Conservation (phyloP, 2,329 filamentous ascomycete species). For the Alternaria consortialis region DNA sequence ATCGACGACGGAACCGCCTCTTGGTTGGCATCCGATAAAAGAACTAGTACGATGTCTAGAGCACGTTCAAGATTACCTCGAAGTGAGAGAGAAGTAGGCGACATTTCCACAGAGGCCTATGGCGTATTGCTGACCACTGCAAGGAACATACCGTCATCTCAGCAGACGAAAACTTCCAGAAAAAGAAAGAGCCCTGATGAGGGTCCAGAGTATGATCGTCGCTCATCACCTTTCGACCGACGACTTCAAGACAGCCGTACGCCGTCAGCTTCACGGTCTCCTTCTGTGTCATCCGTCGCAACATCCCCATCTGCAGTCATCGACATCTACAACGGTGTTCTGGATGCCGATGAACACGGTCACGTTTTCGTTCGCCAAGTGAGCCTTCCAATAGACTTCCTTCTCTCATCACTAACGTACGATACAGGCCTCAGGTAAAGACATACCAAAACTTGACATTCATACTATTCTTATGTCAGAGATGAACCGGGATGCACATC, state of each 20-base stretch:
- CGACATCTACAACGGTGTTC: conserved; percentile 53
- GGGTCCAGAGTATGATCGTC: conserved; percentile 23
- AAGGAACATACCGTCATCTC: conserved; percentile 1
- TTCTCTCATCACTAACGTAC: not conserved
- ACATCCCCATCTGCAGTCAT: conserved; percentile 3
- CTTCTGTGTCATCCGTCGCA: conserved; percentile 30
- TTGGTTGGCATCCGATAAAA: conserved; percentile 56
- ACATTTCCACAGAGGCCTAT: not conserved
- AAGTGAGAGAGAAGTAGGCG: conserved; percentile 37
- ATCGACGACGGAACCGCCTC: conserved; percentile 31
- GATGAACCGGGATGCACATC: conserved; percentile 46
- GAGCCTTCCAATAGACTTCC: conserved; percentile 8
- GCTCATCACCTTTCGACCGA: conserved; percentile 34
- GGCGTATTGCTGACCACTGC: conserved; percentile 10
- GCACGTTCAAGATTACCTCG: conserved; percentile 55
- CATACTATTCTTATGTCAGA: conserved; percentile 45
- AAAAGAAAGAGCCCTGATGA: conserved; percentile 42
- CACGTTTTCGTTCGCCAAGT: conserved; percentile 48
- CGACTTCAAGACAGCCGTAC: conserved; percentile 20
- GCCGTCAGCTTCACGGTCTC: conserved; percentile 33
- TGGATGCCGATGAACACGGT: conserved; percentile 51
- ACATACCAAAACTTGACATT: conserved; percentile 42
- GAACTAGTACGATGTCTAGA: conserved; percentile 54
- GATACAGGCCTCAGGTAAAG: conserved; percentile 21
- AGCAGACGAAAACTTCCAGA: not conserved